phyloP scores from a whole-genome alignment of 257 asterid genomes.

The Penstemon eatonii region DNA sequence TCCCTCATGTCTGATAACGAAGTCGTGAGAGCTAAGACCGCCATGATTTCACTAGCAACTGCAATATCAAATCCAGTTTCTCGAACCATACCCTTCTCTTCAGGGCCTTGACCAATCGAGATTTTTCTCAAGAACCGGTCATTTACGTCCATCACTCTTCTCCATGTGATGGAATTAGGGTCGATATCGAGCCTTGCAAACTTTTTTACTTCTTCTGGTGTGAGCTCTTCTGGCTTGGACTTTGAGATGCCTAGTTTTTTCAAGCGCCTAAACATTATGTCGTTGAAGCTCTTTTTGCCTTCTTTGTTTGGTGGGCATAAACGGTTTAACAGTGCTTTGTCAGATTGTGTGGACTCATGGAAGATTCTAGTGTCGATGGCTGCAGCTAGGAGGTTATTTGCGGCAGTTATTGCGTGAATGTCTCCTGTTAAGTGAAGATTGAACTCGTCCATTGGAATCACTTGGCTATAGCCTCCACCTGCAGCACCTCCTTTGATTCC shows the following conservation, averaged over 20 bases:
- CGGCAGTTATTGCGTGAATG: slow-evolving; percentile 97
- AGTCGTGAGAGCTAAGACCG: slow-evolving; percentile 93
- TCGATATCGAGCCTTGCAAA: slow-evolving; percentile 93
- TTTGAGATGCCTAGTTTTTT: slow-evolving; percentile 80
- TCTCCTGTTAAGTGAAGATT: slow-evolving; percentile 97
- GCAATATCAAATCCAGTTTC: slow-evolving; percentile 96
- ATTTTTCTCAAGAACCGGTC: slow-evolving; percentile 94
- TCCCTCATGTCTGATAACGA: slow-evolving; percentile 92
- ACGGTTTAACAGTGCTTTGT: slow-evolving; percentile 89
- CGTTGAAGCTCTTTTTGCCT: slow-evolving; percentile 68
- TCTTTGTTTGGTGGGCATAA: slow-evolving; percentile 83
- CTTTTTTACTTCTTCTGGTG: slow-evolving; percentile 73
- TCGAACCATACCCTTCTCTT: slow-evolving; percentile 94
- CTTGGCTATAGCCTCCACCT: slow-evolving; percentile 99
- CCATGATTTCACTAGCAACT: slow-evolving; percentile 98
- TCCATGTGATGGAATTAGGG: slow-evolving; percentile 91
- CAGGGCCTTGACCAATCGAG: slow-evolving; percentile 91
- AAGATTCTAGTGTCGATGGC: slow-evolving; percentile 92
- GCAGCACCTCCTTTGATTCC: slow-evolving; percentile 99
- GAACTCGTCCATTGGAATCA: slow-evolving; percentile 98
- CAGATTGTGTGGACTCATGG: slow-evolving; percentile 88
- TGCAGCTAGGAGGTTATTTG: slow-evolving; percentile 95
- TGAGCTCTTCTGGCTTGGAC: slow-evolving; percentile 83
- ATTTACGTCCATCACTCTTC: slow-evolving; percentile 95
- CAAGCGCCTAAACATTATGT: slow-evolving; percentile 82